Conservation (phyloP, 768 basidiomycete species). For the Podaxis sp. region DNA sequence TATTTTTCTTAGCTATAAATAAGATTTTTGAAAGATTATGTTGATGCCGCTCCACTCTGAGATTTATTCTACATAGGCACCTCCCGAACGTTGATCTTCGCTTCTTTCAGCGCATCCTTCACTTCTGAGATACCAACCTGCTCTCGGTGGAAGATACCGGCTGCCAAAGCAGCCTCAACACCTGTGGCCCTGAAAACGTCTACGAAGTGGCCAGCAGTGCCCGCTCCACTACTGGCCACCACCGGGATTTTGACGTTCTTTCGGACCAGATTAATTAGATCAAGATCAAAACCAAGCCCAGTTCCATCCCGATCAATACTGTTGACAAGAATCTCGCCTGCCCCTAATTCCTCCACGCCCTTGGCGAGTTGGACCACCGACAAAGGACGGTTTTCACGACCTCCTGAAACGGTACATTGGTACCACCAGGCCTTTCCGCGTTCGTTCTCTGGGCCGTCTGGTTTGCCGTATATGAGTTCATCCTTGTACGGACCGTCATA, state of each 20-base stretch:
- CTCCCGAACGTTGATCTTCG: slow-evolving; percentile 49
- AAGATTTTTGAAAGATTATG: neutral
- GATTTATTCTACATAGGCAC: neutral
- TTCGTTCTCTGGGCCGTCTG: slow-evolving; percentile 51
- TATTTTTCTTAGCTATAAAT: slow-evolving; percentile 7
- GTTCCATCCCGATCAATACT: slow-evolving; percentile 97
- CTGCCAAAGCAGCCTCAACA: slow-evolving; percentile 91
- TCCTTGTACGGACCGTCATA: slow-evolving; percentile 70
- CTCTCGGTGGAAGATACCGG: slow-evolving; percentile 93
- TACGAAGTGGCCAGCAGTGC: slow-evolving; percentile 78
- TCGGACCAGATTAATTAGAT: slow-evolving; percentile 76
- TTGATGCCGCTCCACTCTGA: neutral
- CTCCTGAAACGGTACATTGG: slow-evolving; percentile 95
- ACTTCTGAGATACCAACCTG: slow-evolving; percentile 85
- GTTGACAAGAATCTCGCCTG: slow-evolving; percentile 94
- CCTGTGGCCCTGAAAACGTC: slow-evolving; percentile 78
- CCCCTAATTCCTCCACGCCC: slow-evolving; percentile 89
- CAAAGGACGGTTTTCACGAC: slow-evolving; percentile 77
- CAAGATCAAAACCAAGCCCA: slow-evolving; percentile 88
- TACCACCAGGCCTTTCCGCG: slow-evolving; percentile 94
- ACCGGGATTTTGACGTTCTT: slow-evolving; percentile 83
- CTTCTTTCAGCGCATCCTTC: slow-evolving; percentile 54
- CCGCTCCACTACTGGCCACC: slow-evolving; percentile 94
- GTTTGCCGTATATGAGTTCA: slow-evolving; percentile 56
- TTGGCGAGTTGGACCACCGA: slow-evolving; percentile 90